phyloP scores from a whole-genome alignment of 768 basidiomycete species.

The Nevesoporus exiguus region DNA sequence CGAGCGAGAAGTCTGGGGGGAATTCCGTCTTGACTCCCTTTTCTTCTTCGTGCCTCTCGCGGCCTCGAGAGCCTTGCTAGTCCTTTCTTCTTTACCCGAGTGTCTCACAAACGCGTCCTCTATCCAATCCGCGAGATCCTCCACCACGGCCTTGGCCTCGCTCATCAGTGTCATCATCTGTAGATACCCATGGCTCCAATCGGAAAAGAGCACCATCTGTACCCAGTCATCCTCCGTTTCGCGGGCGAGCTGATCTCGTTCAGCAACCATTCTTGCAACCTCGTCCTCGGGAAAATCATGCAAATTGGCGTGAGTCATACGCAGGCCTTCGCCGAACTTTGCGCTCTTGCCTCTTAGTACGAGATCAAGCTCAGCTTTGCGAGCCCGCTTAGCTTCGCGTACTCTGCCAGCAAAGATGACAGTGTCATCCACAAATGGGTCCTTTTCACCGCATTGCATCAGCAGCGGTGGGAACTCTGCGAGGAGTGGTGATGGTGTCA shows the following conservation, averaged over 20 bases:
- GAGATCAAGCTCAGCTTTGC: conserved; percentile 69
- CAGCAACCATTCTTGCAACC: conserved; percentile 47
- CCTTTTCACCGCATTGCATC: conserved; percentile 94
- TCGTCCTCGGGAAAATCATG: conserved; percentile 27
- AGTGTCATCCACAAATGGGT: conserved; percentile 95
- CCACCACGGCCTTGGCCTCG: conserved; percentile 75
- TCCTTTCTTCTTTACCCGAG: conserved; percentile 27
- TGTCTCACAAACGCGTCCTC: conserved; percentile 60
- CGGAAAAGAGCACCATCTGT: conserved; percentile 86
- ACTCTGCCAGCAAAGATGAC: conserved; percentile 94
- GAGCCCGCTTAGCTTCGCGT: conserved; percentile 88
- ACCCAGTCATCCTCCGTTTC: conserved; percentile 95
- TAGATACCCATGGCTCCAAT: conserved; percentile 96
- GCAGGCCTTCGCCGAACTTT: conserved; percentile 56
- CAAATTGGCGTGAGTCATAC: conserved; percentile 51
- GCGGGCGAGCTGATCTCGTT: conserved; percentile 54
- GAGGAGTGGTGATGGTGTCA: conserved; percentile 78
- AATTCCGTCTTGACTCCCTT: conserved; percentile 20
- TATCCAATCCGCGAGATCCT: conserved; percentile 90
- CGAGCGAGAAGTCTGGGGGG: conserved; percentile 21
- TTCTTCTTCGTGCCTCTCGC: conserved; percentile 25
- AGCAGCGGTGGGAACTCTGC: conserved; percentile 92
- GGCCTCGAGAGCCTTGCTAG: conserved; percentile 16
- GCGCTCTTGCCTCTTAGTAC: conserved; percentile 58
- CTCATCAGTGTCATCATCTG: conserved; percentile 90